These are phyloP conservation scores for Yamadazyma friedrichii DNA, from an alignment of 1,139 yeast species.

Conservation along the genomic window DNA sequence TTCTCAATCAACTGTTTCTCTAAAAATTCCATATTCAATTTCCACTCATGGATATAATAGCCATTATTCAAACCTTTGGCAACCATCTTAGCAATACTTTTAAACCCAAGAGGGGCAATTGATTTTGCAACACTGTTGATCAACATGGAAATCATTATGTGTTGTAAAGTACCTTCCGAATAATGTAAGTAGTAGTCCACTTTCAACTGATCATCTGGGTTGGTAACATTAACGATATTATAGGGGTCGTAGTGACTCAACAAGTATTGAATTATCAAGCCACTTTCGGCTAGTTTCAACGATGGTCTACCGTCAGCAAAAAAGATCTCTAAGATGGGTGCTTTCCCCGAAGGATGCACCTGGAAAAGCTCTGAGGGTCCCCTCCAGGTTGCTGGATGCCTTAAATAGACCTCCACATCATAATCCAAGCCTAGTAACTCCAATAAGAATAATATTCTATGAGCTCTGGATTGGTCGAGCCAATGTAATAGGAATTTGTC, in stretches of 20 bases:
- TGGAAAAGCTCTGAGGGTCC: slow-evolving; percentile 46
- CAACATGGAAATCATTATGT: slow-evolving; percentile 40
- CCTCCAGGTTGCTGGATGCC: slow-evolving; percentile 40
- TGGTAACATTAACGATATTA: slow-evolving; percentile 29
- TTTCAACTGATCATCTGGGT: slow-evolving; percentile 31
- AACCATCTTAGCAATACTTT: slow-evolving; percentile 37
- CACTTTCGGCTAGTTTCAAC: slow-evolving; percentile 44
- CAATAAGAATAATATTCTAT: slow-evolving; percentile 38
- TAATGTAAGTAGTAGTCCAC: slow-evolving; percentile 55
- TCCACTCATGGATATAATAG: slow-evolving; percentile 42
- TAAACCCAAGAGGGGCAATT: slow-evolving; percentile 48
- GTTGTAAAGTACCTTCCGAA: slow-evolving; percentile 58
- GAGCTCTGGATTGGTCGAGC: slow-evolving; percentile 34
- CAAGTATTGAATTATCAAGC: slow-evolving; percentile 46
- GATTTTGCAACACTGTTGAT: slow-evolving; percentile 38
- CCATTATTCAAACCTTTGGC: slow-evolving; percentile 43
- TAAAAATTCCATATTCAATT: slow-evolving; percentile 38
- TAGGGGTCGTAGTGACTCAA: slow-evolving; percentile 39
- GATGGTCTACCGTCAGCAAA: slow-evolving; percentile 41
- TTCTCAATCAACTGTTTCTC: slow-evolving; percentile 38
- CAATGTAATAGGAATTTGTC: slow-evolving; percentile 18
- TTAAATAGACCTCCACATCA: slow-evolving; percentile 47
- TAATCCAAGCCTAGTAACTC: slow-evolving; percentile 47
- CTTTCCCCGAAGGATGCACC: slow-evolving; percentile 57
- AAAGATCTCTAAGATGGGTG: slow-evolving; percentile 52